phyloP scores from a whole-genome alignment of 768 basidiomycete genomes.

The Suillus weaverae region DNA sequence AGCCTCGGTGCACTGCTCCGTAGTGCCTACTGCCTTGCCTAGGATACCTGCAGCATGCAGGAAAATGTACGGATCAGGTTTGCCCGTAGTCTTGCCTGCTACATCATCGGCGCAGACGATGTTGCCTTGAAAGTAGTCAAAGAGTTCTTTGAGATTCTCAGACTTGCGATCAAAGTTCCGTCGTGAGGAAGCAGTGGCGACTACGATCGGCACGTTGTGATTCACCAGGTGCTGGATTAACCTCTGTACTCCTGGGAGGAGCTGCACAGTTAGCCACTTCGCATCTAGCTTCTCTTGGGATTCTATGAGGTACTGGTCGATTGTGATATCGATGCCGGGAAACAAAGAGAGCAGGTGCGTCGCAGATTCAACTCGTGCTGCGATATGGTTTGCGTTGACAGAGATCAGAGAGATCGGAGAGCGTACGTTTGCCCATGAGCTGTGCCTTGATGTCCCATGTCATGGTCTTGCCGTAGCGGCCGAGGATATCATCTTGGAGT shows the following conservation, averaged over 20 bases:
- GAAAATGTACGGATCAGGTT: conserved; percentile 83
- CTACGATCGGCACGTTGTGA: conserved; percentile 71
- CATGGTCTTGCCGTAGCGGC: conserved; percentile 70
- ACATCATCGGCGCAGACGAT: conserved; percentile 75
- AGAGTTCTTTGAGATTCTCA: conserved; percentile 55
- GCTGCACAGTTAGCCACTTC: conserved; percentile 66
- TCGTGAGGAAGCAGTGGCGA: conserved; percentile 75
- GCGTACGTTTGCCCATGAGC: conserved; percentile 80
- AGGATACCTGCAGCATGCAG: conserved; percentile 67
- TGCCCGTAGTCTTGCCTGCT: conserved; percentile 58
- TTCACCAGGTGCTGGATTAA: conserved; percentile 71
- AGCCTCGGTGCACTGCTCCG: conserved; percentile 27
- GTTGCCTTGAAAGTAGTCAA: conserved; percentile 57
- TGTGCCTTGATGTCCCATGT: conserved; percentile 90
- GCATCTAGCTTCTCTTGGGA: conserved; percentile 59
- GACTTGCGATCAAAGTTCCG: conserved; percentile 71
- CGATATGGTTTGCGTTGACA: background rate
- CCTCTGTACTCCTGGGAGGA: conserved; percentile 71
- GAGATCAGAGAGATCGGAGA: background rate
- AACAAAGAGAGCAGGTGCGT: conserved; percentile 75
- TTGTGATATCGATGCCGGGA: conserved; percentile 65
- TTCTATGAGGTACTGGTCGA: conserved; percentile 58
- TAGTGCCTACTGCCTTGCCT: conserved; percentile 54
- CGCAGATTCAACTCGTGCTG: conserved; percentile 66
- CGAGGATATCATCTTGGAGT: conserved; percentile 66